Conservation (phyloP, 208 protist genomes). For the Leptomonas pyrrhocoris region DNA sequence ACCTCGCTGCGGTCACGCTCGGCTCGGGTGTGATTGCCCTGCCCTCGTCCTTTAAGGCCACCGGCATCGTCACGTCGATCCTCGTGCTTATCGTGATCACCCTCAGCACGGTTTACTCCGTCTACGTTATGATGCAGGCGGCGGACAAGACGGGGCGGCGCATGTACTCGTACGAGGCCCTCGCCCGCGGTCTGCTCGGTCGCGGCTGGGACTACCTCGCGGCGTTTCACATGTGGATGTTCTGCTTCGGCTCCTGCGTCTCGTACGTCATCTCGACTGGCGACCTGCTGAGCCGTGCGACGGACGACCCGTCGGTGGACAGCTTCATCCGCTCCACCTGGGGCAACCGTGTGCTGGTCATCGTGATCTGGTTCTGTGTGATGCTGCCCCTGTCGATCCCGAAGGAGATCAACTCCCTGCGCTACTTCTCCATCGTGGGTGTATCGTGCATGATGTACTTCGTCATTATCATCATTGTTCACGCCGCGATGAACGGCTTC, state of each 20-base stretch:
- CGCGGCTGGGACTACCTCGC: slow-evolving; percentile 78
- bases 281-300: slow-evolving; percentile 55
- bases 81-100: slow-evolving; percentile 67
- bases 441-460: slow-evolving; percentile 82
- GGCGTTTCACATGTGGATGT: slow-evolving; percentile 79
- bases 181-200: slow-evolving; percentile 71
- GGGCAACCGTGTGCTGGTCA: slow-evolving; percentile 66
- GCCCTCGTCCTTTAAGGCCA: slow-evolving; percentile 69
- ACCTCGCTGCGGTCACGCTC: slow-evolving; percentile 76
- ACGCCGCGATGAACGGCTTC: slow-evolving; percentile 62
- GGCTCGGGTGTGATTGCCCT: slow-evolving; percentile 80
- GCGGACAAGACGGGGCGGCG: slow-evolving; percentile 64
- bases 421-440: slow-evolving; percentile 75
- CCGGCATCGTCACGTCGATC: slow-evolving; percentile 54
- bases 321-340: slow-evolving; percentile 45
- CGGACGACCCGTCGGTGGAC: slow-evolving; percentile 42
- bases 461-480: slow-evolving; percentile 73
- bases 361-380: slow-evolving; percentile 61
- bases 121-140: slow-evolving; percentile 75
- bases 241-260: slow-evolving; percentile 85
- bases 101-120: slow-evolving; percentile 75
- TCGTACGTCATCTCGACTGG: slow-evolving; percentile 84
- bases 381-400: slow-evolving; percentile 84
- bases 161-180: slow-evolving; percentile 62
- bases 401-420: slow-evolving; percentile 87